These are phyloP conservation scores for Spergularia marina DNA, from an alignment of 148 eudicot species.

Conservation along the genomic window DNA sequence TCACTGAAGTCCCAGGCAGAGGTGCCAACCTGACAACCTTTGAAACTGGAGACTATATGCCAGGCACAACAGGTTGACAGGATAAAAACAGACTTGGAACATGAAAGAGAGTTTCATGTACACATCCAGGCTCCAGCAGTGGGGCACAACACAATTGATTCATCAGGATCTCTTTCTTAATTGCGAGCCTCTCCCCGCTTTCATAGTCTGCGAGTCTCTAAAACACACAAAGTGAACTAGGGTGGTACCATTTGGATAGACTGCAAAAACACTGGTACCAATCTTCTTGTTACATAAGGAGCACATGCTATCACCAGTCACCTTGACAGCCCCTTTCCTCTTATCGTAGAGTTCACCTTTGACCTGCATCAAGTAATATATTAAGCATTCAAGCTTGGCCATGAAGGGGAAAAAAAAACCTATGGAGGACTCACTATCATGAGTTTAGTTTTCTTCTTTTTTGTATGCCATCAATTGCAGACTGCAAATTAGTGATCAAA, in stretches of 20 bases:
- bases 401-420: not conserved
- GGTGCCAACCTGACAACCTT: too few relatives aligned
- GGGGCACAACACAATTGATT: not conserved
- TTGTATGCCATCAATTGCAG: too few relatives aligned
- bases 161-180: slow-evolving; percentile 40
- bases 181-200: slow-evolving; percentile 70
- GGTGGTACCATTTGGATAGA: slow-evolving; percentile 88
- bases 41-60: not conserved
- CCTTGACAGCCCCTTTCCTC: slow-evolving; percentile 80
- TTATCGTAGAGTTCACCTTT: slow-evolving; percentile 83
- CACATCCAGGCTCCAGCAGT: not conserved
- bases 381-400: not conserved
- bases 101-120: not conserved
- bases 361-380: slow-evolving; percentile 43
- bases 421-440: not conserved
- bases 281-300: slow-evolving; percentile 95
- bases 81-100: not conserved
- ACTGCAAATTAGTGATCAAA: too few relatives aligned
- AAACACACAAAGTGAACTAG: slow-evolving; percentile 97
- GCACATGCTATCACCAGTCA: slow-evolving; percentile 80
- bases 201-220: slow-evolving; percentile 92
- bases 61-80: not conserved
- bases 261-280: slow-evolving; percentile 98
- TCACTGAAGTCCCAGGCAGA: not conserved
- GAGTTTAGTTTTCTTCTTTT: too few relatives aligned